Conservation (phyloP, 805 yeast genomes). For the Candida patagonica region DNA sequence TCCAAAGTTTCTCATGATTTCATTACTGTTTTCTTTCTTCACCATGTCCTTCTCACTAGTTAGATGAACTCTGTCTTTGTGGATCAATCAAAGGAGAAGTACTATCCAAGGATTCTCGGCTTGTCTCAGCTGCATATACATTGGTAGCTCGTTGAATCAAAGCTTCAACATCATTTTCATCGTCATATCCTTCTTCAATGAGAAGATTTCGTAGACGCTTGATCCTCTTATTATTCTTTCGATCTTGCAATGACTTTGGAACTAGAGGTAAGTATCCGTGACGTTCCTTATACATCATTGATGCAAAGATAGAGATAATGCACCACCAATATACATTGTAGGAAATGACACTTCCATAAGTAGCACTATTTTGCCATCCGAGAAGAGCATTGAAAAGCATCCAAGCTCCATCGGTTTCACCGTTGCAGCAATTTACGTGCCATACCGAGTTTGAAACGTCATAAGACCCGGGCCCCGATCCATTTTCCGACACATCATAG, state of each 20-base stretch:
- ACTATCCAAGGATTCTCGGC: slow-evolving; percentile 11
- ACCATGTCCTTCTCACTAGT: not conserved
- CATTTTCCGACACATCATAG: slow-evolving; percentile 76
- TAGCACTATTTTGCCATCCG: slow-evolving; percentile 94
- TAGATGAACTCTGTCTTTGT: not conserved
- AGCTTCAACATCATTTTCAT: slow-evolving; percentile 7
- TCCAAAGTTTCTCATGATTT: too few species aligned
- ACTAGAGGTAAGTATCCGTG: slow-evolving; percentile 51
- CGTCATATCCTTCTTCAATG: not conserved
- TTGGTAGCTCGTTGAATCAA: slow-evolving; percentile 8
- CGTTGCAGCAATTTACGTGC: slow-evolving; percentile 95
- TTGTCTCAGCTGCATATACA: slow-evolving; percentile 5
- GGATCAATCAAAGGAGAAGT: slow-evolving; percentile 10
- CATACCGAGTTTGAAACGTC: slow-evolving; percentile 72
- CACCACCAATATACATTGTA: slow-evolving; percentile 64
- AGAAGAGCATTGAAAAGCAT: slow-evolving; percentile 80
- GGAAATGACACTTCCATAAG: slow-evolving; percentile 74
- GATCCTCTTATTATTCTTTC: slow-evolving; percentile 16
- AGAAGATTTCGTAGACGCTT: not conserved
- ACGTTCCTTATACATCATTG: slow-evolving; percentile 45
- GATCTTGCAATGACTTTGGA: slow-evolving; percentile 54
- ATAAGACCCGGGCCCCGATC: slow-evolving; percentile 90
- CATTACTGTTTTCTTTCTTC: too few species aligned
- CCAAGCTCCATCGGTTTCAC: slow-evolving; percentile 88
- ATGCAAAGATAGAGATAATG: slow-evolving; percentile 35